phyloP scores from a whole-genome alignment of 495 filamentous ascomycete genomes.

The Neurospora hispaniola region DNA sequence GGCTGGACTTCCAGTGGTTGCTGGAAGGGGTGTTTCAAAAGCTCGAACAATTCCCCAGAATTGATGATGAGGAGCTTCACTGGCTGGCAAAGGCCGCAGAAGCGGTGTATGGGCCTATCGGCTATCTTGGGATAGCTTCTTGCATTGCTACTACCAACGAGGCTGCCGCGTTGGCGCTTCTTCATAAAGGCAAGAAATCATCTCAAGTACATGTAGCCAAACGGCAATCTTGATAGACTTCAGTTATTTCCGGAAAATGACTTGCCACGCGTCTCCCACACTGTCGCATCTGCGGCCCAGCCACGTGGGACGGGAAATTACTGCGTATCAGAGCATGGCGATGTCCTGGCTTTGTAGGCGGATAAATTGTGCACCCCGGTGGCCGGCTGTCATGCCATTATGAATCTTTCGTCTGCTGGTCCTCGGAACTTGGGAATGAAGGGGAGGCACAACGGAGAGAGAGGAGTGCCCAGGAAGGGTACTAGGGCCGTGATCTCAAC shows the following conservation, averaged over 20 bases:
- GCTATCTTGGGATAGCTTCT: too few relatives aligned
- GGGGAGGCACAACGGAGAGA: neutral
- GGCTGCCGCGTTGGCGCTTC: too few relatives aligned
- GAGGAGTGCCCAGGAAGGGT: neutral
- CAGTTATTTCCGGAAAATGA: neutral
- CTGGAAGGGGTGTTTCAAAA: too few relatives aligned
- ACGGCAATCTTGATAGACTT: too few relatives aligned
- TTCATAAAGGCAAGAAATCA: too few relatives aligned
- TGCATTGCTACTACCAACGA: too few relatives aligned
- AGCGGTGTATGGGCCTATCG: too few relatives aligned
- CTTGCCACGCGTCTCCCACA: neutral
- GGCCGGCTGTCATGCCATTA: neutral
- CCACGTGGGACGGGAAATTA: neutral
- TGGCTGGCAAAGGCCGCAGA: too few relatives aligned
- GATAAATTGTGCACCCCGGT: neutral
- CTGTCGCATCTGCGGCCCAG: neutral
- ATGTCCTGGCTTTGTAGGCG: neutral
- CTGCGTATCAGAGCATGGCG: neutral
- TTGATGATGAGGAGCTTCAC: too few relatives aligned
- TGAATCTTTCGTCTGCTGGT: neutral
- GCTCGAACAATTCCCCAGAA: too few relatives aligned
- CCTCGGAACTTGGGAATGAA: neutral
- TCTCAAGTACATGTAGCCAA: too few relatives aligned
- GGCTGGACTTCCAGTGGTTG: too few relatives aligned
- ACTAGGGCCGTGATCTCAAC: neutral